Evolutionary conservation across 1,284 basidiomycete species (phyloP).

Genomic region (Uromyces viciae-fabae): DNA sequence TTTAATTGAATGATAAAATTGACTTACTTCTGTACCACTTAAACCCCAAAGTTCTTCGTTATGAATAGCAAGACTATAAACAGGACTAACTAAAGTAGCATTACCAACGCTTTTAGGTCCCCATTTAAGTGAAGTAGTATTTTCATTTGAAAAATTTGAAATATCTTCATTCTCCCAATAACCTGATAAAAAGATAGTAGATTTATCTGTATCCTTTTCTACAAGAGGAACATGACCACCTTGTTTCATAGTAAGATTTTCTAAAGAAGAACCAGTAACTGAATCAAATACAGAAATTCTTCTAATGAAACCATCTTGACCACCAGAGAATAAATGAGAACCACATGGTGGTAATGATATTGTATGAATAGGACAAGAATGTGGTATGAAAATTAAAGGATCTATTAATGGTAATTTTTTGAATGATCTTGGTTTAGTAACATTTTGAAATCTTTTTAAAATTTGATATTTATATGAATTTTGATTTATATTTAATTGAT

Average conservation of each 20-base stretch:
- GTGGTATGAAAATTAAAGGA: constrained; percentile 84
- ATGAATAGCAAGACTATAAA: constrained; percentile 82
- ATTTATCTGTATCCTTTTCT: constrained; percentile 79
- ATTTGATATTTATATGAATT: constrained; percentile 26
- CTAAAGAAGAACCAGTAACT: constrained; percentile 79
- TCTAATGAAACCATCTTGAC: constrained; percentile 87
- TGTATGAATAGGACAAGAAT: constrained; percentile 79
- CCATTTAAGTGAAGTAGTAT: constrained; percentile 26
- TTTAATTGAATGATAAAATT: background rate
- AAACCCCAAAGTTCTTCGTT: constrained; percentile 85
- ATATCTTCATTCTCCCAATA: constrained; percentile 69
- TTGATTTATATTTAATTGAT: background rate
- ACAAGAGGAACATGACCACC: constrained; percentile 82
- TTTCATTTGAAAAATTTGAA: constrained; percentile 39
- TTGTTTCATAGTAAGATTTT: constrained; percentile 79
- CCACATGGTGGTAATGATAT: constrained; percentile 80
- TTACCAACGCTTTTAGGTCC: constrained; percentile 54
- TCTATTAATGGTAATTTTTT: constrained; percentile 61
- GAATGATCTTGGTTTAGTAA: constrained; percentile 47
- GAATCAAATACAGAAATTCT: constrained; percentile 70
- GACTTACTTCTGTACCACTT: constrained; percentile 72
- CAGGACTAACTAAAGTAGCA: constrained; percentile 64
- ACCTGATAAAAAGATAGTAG: constrained; percentile 75
- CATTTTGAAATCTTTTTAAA: background rate
- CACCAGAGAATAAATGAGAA: constrained; percentile 82